phyloP scores from a whole-genome alignment of 495 filamentous ascomycete species.

The Thermothielavioides terrestris region DNA sequence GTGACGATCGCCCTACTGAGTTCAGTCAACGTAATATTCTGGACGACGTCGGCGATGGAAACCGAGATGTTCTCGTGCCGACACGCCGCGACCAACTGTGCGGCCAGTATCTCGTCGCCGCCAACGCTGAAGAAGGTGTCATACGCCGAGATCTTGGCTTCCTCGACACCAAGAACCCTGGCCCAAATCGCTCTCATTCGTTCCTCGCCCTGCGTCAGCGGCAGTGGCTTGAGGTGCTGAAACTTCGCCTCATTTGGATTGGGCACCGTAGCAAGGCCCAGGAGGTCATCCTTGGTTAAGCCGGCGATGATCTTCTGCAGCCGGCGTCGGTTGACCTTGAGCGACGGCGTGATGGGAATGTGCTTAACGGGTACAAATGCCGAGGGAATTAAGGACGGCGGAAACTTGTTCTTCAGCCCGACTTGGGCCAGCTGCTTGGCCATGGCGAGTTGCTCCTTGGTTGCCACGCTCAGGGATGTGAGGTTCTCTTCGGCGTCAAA shows the following conservation, averaged over 20 bases:
- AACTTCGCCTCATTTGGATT: slow-evolving; percentile 27
- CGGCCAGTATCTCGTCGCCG: slow-evolving; percentile 35
- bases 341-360: slow-evolving; percentile 34
- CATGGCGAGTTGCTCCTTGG: slow-evolving; percentile 31
- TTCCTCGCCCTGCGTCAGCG: slow-evolving; percentile 35
- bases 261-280: slow-evolving; percentile 25
- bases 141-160: slow-evolving; percentile 28
- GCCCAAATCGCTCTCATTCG: slow-evolving; percentile 39
- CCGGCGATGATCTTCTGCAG: slow-evolving; percentile 34
- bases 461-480: slow-evolving; percentile 19
- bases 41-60: slow-evolving; percentile 32
- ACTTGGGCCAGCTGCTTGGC: slow-evolving; percentile 32
- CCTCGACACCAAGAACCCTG: slow-evolving; percentile 30
- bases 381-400: slow-evolving; percentile 30
- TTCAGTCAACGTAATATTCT: slow-evolving; percentile 30
- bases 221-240: slow-evolving; percentile 33
- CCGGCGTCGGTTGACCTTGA: slow-evolving; percentile 34
- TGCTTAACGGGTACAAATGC: slow-evolving; percentile 37
- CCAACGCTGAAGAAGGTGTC: slow-evolving; percentile 40
- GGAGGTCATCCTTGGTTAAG: slow-evolving; percentile 31
- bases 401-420: slow-evolving; percentile 27
- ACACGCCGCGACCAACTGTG: slow-evolving; percentile 33
- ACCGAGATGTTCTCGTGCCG: slow-evolving; percentile 29
- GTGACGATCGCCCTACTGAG: slow-evolving; percentile 28
- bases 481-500: slow-evolving; percentile 29